Evolutionary conservation across 148 eudicot genomes (phyloP).

Genomic region (Agrostemma githago): DNA sequence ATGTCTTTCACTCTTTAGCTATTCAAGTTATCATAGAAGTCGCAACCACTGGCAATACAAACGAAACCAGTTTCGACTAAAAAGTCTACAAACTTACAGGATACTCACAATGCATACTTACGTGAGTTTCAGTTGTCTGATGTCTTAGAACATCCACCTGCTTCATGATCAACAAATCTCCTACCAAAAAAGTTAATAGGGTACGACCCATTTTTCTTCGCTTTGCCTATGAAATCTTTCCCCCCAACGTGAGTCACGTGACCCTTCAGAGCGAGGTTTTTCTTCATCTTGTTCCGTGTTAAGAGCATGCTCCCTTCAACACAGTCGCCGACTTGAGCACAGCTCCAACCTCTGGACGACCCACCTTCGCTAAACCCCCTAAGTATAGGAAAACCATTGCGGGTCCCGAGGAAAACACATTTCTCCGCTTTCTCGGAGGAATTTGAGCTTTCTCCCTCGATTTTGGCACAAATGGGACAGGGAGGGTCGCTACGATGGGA

Average conservation of each 20-base stretch:
- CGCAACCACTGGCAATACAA: too few species aligned
- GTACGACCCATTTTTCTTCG: not conserved
- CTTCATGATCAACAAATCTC: not conserved
- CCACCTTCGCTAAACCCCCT: conserved; percentile 58
- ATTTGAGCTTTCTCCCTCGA: conserved; percentile 32
- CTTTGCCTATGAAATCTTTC: not conserved
- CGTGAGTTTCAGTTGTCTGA: not conserved
- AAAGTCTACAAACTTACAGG: too few species aligned
- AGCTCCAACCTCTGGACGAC: conserved; percentile 68
- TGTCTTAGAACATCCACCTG: not conserved
- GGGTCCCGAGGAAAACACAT: conserved; percentile 36
- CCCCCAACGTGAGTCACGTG: not conserved
- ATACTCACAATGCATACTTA: not conserved
- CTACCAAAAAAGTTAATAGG: not conserved
- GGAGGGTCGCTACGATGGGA: conserved; percentile 74
- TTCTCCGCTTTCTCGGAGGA: conserved; percentile 53
- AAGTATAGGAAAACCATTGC: conserved; percentile 42
- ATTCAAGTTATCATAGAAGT: too few species aligned
- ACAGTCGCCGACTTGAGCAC: conserved; percentile 81
- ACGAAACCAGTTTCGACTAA: not conserved
- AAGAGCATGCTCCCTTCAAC: conserved; percentile 73
- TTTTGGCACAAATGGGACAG: conserved; percentile 68
- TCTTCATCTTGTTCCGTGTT: conserved; percentile 43
- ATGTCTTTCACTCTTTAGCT: too few species aligned
- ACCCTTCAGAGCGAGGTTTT: conserved; percentile 20